Conservation (phyloP, 116 monocot species). For the Posidonia oceanica region DNA sequence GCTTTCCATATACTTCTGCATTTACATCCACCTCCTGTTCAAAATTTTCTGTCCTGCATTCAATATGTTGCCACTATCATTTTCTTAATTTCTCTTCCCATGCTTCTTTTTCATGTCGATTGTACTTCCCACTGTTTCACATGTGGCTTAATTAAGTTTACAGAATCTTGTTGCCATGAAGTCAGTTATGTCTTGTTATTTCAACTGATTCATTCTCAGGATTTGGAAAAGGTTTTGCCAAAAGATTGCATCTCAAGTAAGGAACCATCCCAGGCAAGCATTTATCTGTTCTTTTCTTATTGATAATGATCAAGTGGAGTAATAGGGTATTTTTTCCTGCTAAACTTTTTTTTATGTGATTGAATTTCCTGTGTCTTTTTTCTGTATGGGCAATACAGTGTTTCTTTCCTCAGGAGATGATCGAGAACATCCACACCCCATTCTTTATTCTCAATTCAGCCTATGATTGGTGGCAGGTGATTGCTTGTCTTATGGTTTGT, state of each 20-base stretch:
- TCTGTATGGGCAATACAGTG: slow-evolving; percentile 31
- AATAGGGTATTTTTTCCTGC: too few species aligned
- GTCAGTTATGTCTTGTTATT: background rate
- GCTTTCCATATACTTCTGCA: too few species aligned
- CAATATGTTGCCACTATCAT: too few species aligned
- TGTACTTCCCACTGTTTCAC: too few species aligned
- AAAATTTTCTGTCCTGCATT: too few species aligned
- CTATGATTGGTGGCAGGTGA: slow-evolving; percentile 94
- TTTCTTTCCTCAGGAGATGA: slow-evolving; percentile 76
- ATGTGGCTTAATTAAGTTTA: too few species aligned
- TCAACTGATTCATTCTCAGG: slow-evolving; percentile 4
- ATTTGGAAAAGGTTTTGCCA: slow-evolving; percentile 2
- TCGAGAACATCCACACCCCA: slow-evolving; percentile 59
- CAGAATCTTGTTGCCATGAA: too few species aligned
- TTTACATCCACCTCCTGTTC: too few species aligned
- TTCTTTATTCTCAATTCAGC: slow-evolving; percentile 81
- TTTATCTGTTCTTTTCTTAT: background rate
- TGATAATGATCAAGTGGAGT: too few species aligned
- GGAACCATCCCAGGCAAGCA: slow-evolving; percentile 13
- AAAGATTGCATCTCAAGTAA: slow-evolving; percentile 7
- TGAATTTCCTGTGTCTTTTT: background rate
- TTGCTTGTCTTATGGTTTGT: background rate
- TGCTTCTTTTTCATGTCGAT: too few species aligned
- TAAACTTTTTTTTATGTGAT: background rate
- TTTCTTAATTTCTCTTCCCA: too few species aligned